A percentile compares a stretch with the other conserved stretches of the same genome.
phyloP scores from a whole-genome alignment of 805 yeast genomes.

The Sugiyamaella marilandica region DNA sequence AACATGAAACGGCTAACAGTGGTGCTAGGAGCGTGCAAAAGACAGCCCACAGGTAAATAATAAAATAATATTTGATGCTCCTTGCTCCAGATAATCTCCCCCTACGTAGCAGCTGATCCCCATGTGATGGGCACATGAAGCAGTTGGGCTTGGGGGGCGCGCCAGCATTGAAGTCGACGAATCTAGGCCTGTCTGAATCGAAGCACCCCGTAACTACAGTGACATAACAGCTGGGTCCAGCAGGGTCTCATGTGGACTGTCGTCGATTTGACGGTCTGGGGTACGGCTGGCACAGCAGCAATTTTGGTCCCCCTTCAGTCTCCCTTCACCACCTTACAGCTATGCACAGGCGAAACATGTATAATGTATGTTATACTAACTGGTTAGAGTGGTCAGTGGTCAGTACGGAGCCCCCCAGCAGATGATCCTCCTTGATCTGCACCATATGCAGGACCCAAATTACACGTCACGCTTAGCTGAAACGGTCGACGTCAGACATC shows the following conservation, averaged over 20 bases:
- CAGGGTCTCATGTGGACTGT: too few relatives aligned
- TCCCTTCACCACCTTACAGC: background rate
- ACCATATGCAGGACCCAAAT: background rate
- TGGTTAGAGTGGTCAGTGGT: background rate
- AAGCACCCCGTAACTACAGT: too few relatives aligned
- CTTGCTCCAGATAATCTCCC: background rate
- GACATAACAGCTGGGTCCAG: too few relatives aligned
- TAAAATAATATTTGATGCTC: background rate
- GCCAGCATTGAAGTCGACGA: background rate
- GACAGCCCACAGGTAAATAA: too few relatives aligned
- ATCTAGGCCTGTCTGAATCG: too few relatives aligned
- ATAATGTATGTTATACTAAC: background rate
- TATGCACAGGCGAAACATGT: slow-evolving; percentile 3
- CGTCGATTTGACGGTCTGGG: too few relatives aligned
- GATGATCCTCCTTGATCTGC: slow-evolving; percentile 4
- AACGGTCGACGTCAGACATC: background rate
- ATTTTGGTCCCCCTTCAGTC: too few relatives aligned
- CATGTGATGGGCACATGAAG: background rate
- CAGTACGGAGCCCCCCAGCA: background rate
- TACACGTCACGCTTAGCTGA: background rate
- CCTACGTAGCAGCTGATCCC: slow-evolving; percentile 1
- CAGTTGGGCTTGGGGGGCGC: background rate
- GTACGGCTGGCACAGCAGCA: too few relatives aligned
- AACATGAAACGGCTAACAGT: background rate
- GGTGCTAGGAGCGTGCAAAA: too few relatives aligned